Evolutionary conservation across 495 filamentous ascomycete genomes (phyloP), one percentile per base, ranked within the genome.

Genomic region (Lichenothelia convexa): DNA sequence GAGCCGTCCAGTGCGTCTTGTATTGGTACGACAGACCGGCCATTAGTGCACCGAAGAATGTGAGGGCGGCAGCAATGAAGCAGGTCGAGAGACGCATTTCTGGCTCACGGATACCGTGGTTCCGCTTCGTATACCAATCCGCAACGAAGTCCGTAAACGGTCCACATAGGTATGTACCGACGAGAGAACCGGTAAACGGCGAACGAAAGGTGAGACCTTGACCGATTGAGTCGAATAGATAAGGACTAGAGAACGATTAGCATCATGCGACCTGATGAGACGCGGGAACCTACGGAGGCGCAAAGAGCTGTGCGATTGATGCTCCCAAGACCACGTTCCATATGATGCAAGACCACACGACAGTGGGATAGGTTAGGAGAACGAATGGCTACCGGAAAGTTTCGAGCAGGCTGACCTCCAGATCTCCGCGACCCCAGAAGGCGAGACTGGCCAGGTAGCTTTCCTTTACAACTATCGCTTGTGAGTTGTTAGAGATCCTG

Each of bases 1-100:
- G 65, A 2, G 62, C 68, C 7, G 50, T 42, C 67, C 66, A 70
- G 45, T 68, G 64, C 13, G 66, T 70, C 40, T 66, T 46, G 30
- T 51, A 61, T 31, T 71, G 60, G 24, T 71, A 58, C n/a, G 71
- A 60, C 31, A 63, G 66, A 17, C 73, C 71, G n/a, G 67, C 69
- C 41, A 71, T 67, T 26, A 66, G 65, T 41, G 73, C 75, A 24
- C 72, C 73, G 6, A 54, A 54, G 3, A 59, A 45, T n/a, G 56
- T 57, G 3, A 67, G 39, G 6, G 67, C 19, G 21, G 53, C 50
- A 1, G 60, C 59, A 11, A 67, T 54, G 37, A 58, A 32, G 46
- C 68, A 62, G 1, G 66, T 54, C 6, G 62, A 59, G 6, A 73
- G 50, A 8, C 68, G 55, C 42, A 68, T 66, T 49, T 73, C 68